Conservation (phyloP, 2,329 filamentous ascomycete species). For the Corynespora cassiicola region DNA sequence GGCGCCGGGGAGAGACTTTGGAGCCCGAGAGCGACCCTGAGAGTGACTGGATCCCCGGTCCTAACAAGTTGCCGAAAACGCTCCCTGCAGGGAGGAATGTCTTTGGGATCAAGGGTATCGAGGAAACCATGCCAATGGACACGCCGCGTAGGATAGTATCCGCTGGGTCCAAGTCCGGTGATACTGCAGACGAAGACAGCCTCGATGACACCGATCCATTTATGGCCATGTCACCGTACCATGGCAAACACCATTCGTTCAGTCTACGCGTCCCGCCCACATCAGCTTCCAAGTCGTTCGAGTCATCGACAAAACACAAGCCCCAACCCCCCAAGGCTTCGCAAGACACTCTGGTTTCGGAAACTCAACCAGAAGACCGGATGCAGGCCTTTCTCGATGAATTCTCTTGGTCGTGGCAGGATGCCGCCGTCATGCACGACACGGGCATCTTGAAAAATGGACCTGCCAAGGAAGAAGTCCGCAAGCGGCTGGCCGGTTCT, state of each 20-base stretch:
- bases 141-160: conserved; percentile 24
- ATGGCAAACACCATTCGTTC: conserved; percentile 19
- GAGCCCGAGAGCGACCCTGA: conserved; percentile 39
- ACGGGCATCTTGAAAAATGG: conserved; percentile 21
- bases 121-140: conserved; percentile 27
- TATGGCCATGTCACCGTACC: conserved; percentile 28
- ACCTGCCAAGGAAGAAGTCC: conserved; percentile 19
- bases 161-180: conserved; percentile 3
- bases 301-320: conserved; percentile 17
- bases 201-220: conserved; percentile 29
- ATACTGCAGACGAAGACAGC: conserved; percentile 15
- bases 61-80: conserved; percentile 24
- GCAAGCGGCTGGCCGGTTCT: conserved; percentile 31
- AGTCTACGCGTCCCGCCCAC: conserved; percentile 26
- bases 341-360: conserved; percentile 32
- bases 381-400: conserved; percentile 31
- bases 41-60: conserved; percentile 46
- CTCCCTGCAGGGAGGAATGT: conserved; percentile 28
- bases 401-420: conserved; percentile 39
- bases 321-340: conserved; percentile 34
- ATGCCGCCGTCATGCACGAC: conserved; percentile 32
- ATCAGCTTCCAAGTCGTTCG: conserved; percentile 1
- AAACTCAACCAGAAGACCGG: conserved; percentile 31
- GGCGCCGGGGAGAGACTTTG: conserved; percentile 21
- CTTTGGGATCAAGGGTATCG: conserved; percentile 38